Evolutionary conservation across 225 moss, liverwort and hornwort genomes (phyloP).

Genomic region (Pseudoscleropodium purum): DNA sequence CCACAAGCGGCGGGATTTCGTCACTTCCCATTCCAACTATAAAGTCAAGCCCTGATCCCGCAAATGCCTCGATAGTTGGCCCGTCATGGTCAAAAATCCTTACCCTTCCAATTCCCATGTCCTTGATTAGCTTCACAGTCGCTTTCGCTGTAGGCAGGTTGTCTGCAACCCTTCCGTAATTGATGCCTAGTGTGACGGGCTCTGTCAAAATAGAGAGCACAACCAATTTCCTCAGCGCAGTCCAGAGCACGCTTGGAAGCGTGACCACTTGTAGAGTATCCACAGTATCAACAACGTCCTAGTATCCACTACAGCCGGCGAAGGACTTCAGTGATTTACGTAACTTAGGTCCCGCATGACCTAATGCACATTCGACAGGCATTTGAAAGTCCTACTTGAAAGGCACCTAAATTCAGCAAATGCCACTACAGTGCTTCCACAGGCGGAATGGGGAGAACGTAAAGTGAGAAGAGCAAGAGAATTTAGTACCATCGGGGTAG

Average conservation of each 20-base stretch:
- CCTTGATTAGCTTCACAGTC: neutral
- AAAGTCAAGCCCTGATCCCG: neutral
- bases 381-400: neutral
- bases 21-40: neutral
- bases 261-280: neutral
- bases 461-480: neutral
- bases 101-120: neutral
- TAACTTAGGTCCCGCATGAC: neutral
- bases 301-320: neutral
- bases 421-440: neutral
- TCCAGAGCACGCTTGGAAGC: neutral
- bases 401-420: neutral
- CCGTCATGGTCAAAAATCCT: neutral
- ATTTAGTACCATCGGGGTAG: neutral
- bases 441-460: neutral
- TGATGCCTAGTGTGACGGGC: neutral
- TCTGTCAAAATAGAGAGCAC: neutral
- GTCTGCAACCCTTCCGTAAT: neutral
- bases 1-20: neutral
- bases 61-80: neutral
- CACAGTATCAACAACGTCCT: neutral
- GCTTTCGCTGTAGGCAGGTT: neutral
- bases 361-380: neutral
- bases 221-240: neutral
- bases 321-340: neutral